A percentile compares a stretch with the other conserved stretches of the same genome.
Conservation (phyloP, 2,329 filamentous ascomycete genomes). For the Fusarium duplospermum region DNA sequence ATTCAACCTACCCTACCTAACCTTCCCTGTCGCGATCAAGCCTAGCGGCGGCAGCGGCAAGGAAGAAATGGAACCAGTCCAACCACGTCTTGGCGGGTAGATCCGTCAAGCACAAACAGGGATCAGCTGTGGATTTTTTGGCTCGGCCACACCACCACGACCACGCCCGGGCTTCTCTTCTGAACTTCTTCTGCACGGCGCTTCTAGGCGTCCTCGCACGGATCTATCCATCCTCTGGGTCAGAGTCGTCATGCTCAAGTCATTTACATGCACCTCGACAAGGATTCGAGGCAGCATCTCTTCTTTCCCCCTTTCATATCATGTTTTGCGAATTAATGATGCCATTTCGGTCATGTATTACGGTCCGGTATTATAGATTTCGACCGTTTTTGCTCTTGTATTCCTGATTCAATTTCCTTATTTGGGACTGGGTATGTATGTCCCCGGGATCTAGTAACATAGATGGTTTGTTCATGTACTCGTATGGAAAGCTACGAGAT, state of each 20-base stretch:
- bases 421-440: conserved; percentile 13
- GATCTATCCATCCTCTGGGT: conserved; percentile 10
- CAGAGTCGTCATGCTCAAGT: conserved; percentile 29
- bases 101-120: conserved; percentile 40
- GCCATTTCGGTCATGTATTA: conserved; percentile 5
- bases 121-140: conserved; percentile 19
- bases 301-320: conserved; percentile 4
- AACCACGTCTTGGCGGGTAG: conserved; percentile 44
- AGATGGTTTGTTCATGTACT: conserved; percentile 32
- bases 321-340: conserved; percentile 1
- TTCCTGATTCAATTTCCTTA: conserved; percentile 1
- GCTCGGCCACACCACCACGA: neutral
- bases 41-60: conserved; percentile 19
- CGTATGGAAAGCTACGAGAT: conserved; percentile 33
- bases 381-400: conserved; percentile 12
- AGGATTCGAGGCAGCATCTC: conserved; percentile 7
- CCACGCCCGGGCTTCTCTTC: neutral
- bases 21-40: conserved; percentile 27
- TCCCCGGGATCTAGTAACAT: conserved; percentile 28
- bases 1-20: neutral
- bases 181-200: conserved; percentile 16
- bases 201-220: conserved; percentile 32
- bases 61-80: conserved; percentile 14
- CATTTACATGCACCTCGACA: conserved; percentile 15
- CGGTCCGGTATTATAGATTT: conserved; percentile 32